phyloP scores from a whole-genome alignment of 805 yeast species.

The Wickerhamomyces chambardii region DNA sequence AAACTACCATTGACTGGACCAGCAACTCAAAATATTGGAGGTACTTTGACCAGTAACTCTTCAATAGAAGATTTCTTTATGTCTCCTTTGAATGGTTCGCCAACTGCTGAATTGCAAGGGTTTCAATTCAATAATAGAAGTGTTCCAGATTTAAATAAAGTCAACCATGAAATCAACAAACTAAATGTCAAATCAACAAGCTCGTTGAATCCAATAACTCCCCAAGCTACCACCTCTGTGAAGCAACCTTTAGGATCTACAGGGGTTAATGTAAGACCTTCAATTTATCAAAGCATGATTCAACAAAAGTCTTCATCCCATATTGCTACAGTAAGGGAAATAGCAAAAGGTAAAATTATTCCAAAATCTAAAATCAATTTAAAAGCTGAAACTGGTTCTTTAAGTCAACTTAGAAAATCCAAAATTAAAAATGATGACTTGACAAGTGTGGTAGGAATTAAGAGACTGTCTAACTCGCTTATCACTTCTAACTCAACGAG shows the following conservation, averaged over 20 bases:
- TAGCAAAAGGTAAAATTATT: slow-evolving; percentile 1
- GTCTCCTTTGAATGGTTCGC: not conserved
- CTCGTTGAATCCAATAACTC: not conserved
- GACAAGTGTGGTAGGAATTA: slow-evolving; percentile 12
- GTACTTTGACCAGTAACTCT: slow-evolving; percentile 7
- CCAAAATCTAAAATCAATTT: slow-evolving; percentile 3
- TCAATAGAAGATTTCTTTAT: slow-evolving; percentile 18
- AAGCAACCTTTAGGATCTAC: too few species aligned
- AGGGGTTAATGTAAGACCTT: not conserved
- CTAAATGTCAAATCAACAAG: not conserved
- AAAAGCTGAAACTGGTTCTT: slow-evolving; percentile 1
- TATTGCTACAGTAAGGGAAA: not conserved
- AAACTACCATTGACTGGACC: slow-evolving; percentile 6
- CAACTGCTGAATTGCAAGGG: not conserved
- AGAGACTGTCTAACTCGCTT: slow-evolving; percentile 14
- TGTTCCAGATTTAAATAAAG: not conserved
- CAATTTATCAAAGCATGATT: not conserved
- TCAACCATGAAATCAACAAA: not conserved
- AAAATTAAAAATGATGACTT: slow-evolving; percentile 9
- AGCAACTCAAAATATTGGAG: slow-evolving; percentile 1
- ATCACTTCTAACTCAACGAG: slow-evolving; percentile 5
- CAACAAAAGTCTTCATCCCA: not conserved
- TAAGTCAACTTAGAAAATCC: slow-evolving; percentile 1
- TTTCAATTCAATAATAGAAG: not conserved
- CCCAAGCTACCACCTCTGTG: not conserved